Conservation (phyloP, 352 stramenopile genomes). For the Phytophthora idaei region DNA sequence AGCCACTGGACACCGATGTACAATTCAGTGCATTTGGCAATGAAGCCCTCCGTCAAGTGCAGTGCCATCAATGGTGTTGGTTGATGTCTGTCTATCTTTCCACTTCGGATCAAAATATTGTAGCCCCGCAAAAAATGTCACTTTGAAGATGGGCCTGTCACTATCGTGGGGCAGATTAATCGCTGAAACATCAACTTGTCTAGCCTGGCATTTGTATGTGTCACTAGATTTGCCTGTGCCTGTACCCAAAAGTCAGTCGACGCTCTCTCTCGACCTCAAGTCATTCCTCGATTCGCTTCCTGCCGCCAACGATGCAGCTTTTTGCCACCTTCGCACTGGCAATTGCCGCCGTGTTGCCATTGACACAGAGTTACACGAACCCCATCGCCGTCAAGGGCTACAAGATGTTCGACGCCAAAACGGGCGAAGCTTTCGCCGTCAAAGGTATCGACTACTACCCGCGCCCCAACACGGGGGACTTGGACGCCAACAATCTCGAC, state of each 20-base stretch:
- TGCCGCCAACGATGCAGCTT: conserved; percentile 22
- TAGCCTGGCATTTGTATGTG: conserved; percentile 20
- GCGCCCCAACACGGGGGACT: conserved; percentile 73
- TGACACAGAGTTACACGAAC: conserved; percentile 47
- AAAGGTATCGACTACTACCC: conserved; percentile 90
- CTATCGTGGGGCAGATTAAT: neutral
- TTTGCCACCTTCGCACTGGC: conserved; percentile 18
- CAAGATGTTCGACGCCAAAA: conserved; percentile 84
- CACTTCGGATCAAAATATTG: neutral
- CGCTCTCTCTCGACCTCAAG: conserved; percentile 12
- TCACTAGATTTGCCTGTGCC: conserved; percentile 9
- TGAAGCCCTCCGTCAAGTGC: too few species aligned
- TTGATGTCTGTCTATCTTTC: too few species aligned
- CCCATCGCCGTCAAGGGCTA: conserved; percentile 47
- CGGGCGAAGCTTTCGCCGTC: conserved; percentile 68
- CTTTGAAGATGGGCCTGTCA: conserved; percentile 1
- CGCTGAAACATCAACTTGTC: conserved; percentile 13
- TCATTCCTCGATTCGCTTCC: conserved; percentile 34
- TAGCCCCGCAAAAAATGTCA: neutral
- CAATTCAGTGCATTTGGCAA: too few species aligned
- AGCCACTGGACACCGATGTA: too few species aligned
- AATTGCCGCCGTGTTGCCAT: conserved; percentile 11
- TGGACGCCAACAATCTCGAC: conserved; percentile 81
- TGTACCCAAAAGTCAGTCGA: conserved; percentile 9
- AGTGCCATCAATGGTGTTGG: too few species aligned